These are phyloP conservation scores for Liriodendron chinense DNA, from an alignment of 164 flowering plant genomes.

Conservation along the genomic window DNA sequence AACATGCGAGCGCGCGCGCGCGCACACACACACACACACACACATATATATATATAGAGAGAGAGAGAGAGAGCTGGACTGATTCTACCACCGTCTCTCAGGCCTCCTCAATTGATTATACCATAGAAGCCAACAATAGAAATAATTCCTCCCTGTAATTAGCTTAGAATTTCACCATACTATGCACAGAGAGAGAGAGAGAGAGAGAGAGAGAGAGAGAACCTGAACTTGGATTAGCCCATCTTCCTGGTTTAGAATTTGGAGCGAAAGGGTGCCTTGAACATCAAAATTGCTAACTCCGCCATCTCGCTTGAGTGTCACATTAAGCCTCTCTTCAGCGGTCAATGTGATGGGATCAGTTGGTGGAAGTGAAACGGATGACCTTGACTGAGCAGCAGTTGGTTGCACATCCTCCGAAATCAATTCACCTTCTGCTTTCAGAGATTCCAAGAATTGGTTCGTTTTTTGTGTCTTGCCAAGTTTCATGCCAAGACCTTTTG, in stretches of 20 bases:
- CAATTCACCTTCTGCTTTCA: constrained; percentile 98
- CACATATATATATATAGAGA: no score
- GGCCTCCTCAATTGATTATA: no score
- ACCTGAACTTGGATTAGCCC: constrained; percentile 97
- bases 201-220: constrained; percentile 16
- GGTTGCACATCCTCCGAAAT: constrained; percentile 89
- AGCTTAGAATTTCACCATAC: no score
- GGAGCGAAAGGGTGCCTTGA: constrained; percentile 92
- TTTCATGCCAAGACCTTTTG: constrained; percentile 95
- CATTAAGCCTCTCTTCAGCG: constrained; percentile 87
- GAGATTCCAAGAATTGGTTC: constrained; percentile 86
- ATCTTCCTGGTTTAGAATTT: constrained; percentile 87
- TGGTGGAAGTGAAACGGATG: constrained; percentile 54
- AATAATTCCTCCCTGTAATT: no score
- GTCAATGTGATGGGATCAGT: constrained; percentile 87
- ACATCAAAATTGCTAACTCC: constrained; percentile 92
- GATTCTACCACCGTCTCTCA: no score
- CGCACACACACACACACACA: no score
- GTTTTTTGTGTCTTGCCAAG: constrained; percentile 82
- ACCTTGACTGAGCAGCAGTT: constrained; percentile 44
- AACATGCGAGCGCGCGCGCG: no score
- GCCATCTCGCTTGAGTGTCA: constrained; percentile 83
- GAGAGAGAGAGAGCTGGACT: no score
- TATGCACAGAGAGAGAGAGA: neutral
- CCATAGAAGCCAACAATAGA: no score